These are phyloP conservation scores for Malus fusca DNA, from an alignment of 306 rosid species.

Conservation along the genomic window DNA sequence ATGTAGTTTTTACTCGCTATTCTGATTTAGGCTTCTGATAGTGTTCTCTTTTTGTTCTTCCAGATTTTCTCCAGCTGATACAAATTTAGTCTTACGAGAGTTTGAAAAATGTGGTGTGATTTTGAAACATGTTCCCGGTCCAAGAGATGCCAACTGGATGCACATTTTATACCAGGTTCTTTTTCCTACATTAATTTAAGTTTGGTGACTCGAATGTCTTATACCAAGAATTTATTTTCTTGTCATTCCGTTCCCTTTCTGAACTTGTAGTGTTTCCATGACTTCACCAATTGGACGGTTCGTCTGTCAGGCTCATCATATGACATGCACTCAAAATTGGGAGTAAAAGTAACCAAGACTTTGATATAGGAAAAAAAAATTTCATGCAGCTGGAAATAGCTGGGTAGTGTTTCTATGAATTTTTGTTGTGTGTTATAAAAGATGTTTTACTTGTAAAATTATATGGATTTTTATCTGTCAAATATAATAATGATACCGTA, in stretches of 20 bases:
- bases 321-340: not conserved
- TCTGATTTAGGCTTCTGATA: not conserved
- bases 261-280: not conserved
- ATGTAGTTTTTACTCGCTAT: not conserved
- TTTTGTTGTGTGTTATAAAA: not conserved
- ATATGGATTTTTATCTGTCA: not conserved
- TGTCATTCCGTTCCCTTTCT: not conserved
- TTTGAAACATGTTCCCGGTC: slow-evolving; percentile 90
- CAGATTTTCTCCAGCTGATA: slow-evolving; percentile 86
- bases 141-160: slow-evolving; percentile 93
- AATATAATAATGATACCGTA: not conserved
- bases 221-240: not conserved
- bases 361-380: not conserved
- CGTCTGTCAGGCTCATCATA: not conserved
- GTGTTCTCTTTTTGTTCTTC: slow-evolving; percentile 9
- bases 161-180: slow-evolving; percentile 84
- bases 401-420: not conserved
- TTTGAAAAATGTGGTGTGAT: slow-evolving; percentile 94
- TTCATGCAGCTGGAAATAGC: not conserved
- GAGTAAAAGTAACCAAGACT: not conserved
- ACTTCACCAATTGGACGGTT: not conserved
- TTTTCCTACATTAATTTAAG: slow-evolving; percentile 3
- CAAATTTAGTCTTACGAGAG: slow-evolving; percentile 82
- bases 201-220: not conserved
- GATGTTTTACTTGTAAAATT: not conserved